These are phyloP conservation scores for Vitis hybrid DNA, from an alignment of 177 flowering plant genomes.

Conservation along the genomic window DNA sequence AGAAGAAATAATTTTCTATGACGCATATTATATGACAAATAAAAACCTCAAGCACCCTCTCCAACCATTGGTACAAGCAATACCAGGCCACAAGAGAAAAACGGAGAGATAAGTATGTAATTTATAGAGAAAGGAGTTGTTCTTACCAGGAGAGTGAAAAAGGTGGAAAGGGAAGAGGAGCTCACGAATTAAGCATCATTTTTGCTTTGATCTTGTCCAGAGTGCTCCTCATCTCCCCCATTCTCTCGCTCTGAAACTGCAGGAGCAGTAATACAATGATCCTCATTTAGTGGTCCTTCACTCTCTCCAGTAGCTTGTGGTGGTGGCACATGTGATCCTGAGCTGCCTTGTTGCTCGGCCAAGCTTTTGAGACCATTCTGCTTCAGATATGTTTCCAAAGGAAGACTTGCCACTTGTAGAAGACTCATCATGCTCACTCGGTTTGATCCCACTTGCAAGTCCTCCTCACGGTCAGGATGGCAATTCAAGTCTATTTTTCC, in stretches of 20 bases:
- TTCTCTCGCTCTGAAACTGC: slow-evolving; percentile 29
- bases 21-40: no score
- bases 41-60: no score
- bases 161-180: background rate
- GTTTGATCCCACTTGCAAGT: slow-evolving; percentile 20
- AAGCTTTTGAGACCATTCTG: slow-evolving; percentile 76
- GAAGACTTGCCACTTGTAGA: slow-evolving; percentile 67
- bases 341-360: slow-evolving; percentile 50
- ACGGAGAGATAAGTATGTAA: no score
- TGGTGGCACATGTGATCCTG: slow-evolving; percentile 35
- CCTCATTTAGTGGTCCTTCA: slow-evolving; percentile 37
- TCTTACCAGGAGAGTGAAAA: background rate
- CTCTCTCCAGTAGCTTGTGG: slow-evolving; percentile 38
- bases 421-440: slow-evolving; percentile 72
- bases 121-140: background rate
- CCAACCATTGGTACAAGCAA: no score
- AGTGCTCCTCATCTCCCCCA: slow-evolving; percentile 27
- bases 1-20: no score
- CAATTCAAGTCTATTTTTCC: slow-evolving; percentile 63
- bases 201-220: slow-evolving; percentile 27
- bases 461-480: slow-evolving; percentile 61
- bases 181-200: slow-evolving; percentile 9
- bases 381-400: slow-evolving; percentile 71
- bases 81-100: no score
- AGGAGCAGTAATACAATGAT: slow-evolving; percentile 18